These are phyloP conservation scores for Angomonas deanei DNA, from an alignment of 208 protist genomes.

Conservation along the genomic window DNA sequence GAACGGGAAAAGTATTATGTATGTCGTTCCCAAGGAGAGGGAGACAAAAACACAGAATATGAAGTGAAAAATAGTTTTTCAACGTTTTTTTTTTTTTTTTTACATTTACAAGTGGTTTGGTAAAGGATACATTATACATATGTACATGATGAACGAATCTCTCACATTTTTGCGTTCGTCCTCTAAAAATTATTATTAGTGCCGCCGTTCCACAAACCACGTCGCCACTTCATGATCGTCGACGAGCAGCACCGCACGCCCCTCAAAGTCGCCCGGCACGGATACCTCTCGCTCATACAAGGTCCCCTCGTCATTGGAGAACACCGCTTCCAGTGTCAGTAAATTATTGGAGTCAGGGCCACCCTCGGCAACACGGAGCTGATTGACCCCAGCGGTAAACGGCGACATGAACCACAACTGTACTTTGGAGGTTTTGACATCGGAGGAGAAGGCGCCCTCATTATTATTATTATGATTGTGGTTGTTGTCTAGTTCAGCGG, in stretches of 20 bases:
- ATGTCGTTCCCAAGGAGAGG: too few relatives aligned
- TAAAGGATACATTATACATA: neutral
- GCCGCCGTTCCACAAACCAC: slow-evolving; percentile 23
- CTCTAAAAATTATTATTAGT: neutral
- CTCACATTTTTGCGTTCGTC: too few relatives aligned
- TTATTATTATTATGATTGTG: too few relatives aligned
- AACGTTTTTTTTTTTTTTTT: neutral
- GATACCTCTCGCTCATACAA: slow-evolving; percentile 23
- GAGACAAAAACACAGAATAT: slow-evolving; percentile 9
- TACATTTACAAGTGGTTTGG: neutral
- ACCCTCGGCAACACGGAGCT: neutral
- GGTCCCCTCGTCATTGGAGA: slow-evolving; percentile 2
- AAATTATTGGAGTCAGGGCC: neutral
- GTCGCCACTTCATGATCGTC: slow-evolving; percentile 37
- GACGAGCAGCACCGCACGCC: slow-evolving; percentile 37
- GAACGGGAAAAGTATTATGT: slow-evolving; percentile 2
- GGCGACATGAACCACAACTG: neutral
- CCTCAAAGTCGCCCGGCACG: slow-evolving; percentile 18
- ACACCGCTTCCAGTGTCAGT: neutral
- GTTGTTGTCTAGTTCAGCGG: neutral
- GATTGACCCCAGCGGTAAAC: neutral
- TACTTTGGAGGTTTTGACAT: neutral
- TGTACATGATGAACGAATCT: neutral
- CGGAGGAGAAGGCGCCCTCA: too few relatives aligned
- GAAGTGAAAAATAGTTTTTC: too few relatives aligned